Percentiles rank a stretch among this genome's conserved stretches.
Conservation (phyloP, 169 alveolate species). For the Plasmodium vivax region DNA sequence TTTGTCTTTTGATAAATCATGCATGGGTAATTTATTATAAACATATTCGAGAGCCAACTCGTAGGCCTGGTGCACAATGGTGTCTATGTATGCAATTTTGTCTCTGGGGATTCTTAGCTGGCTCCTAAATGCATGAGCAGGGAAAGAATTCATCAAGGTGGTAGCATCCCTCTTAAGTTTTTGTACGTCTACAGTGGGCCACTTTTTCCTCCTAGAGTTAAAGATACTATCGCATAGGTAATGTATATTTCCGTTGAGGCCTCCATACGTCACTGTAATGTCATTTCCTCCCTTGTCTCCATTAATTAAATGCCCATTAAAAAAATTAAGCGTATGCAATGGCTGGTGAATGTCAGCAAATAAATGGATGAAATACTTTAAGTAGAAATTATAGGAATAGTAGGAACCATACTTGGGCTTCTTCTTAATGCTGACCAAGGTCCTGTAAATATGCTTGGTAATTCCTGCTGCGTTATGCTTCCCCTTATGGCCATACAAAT, state of each 20-base stretch:
- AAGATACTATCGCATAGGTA: conserved; percentile 37
- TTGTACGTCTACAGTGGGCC: not conserved
- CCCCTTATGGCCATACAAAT: conserved; percentile 35
- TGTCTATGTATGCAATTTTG: conserved; percentile 24
- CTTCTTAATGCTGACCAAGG: not conserved
- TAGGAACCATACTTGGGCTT: conserved; percentile 10
- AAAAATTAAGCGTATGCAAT: conserved; percentile 79
- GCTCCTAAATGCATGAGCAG: not conserved
- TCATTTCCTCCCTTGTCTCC: conserved; percentile 87
- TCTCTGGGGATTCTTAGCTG: conserved; percentile 1
- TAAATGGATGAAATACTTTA: conserved; percentile 85
- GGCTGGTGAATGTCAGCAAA: conserved; percentile 90
- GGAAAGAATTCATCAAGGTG: conserved; percentile 1
- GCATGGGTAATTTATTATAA: not conserved
- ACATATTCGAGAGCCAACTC: conserved; percentile 24
- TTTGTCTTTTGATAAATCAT: not conserved
- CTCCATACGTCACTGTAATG: not conserved
- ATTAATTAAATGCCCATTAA: conserved; percentile 75
- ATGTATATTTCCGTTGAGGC: not conserved
- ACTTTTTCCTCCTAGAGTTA: conserved; percentile 13
- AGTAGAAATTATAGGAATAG: conserved; percentile 55
- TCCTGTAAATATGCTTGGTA: conserved; percentile 20
- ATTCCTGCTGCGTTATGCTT: conserved; percentile 37
- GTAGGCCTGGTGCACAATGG: conserved; percentile 9
- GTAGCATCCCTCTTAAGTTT: not conserved